phyloP scores from a whole-genome alignment of 2,329 filamentous ascomycete genomes.

The Alternaria longipes region DNA sequence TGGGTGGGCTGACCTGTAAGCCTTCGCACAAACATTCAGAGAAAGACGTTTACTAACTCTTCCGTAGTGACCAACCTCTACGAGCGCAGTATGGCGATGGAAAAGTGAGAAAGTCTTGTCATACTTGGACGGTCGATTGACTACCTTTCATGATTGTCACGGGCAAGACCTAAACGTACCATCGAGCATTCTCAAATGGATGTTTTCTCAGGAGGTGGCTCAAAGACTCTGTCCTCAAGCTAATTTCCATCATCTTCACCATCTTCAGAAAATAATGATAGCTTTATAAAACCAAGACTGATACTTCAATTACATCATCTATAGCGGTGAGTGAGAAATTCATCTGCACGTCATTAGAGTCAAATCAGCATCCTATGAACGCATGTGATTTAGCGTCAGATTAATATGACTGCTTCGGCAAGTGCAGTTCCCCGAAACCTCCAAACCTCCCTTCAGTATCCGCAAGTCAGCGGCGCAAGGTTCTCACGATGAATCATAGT shows the following conservation, averaged over 20 bases:
- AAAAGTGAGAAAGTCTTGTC: neutral
- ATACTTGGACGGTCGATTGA: neutral
- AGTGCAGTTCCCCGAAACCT: neutral
- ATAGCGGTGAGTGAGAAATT: neutral
- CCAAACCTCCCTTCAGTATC: neutral
- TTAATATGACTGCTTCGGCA: neutral
- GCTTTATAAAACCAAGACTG: neutral
- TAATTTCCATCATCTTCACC: neutral
- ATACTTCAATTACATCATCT: neutral
- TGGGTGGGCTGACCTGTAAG: constrained; percentile 25
- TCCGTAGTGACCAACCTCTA: constrained; percentile 21
- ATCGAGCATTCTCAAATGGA: neutral
- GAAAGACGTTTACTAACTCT: constrained; percentile 5
- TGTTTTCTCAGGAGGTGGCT: neutral
- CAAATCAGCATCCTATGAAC: neutral
- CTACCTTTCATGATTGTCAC: neutral
- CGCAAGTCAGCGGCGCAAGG: neutral
- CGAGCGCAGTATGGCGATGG: constrained; percentile 17
- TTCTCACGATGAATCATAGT: neutral
- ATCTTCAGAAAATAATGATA: neutral
- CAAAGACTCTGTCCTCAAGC: neutral
- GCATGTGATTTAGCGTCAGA: neutral
- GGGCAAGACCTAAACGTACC: neutral
- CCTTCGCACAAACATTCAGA: neutral
- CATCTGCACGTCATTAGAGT: neutral